Conservation (phyloP, 768 basidiomycete genomes). For the Collybiopsis confluens region DNA sequence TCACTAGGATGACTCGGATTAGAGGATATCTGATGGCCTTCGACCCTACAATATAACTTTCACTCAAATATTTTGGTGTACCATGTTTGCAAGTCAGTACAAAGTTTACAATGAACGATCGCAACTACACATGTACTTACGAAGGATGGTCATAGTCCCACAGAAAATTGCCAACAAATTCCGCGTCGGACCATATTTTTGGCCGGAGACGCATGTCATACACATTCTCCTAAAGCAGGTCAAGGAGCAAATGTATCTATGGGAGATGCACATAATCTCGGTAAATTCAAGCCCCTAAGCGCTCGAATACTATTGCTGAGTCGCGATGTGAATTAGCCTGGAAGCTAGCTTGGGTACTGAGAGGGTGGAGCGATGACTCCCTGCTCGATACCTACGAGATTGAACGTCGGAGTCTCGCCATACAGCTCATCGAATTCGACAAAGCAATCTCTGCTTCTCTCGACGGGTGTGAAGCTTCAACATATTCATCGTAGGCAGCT, state of each 20-base stretch:
- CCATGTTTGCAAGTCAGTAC: slow-evolving; percentile 14
- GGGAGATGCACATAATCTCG: slow-evolving; percentile 20
- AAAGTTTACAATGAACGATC: too few relatives aligned
- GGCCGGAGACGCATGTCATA: slow-evolving; percentile 20
- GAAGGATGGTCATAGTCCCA: slow-evolving; percentile 8
- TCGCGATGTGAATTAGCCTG: not conserved
- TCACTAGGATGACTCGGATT: too few relatives aligned
- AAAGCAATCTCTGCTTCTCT: slow-evolving; percentile 12
- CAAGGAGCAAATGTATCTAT: slow-evolving; percentile 23
- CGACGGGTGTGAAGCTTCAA: not conserved
- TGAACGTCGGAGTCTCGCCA: slow-evolving; percentile 19
- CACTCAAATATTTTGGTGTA: slow-evolving; percentile 15
- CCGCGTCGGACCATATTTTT: slow-evolving; percentile 16
- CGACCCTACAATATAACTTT: slow-evolving; percentile 15
- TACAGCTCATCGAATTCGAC: slow-evolving; percentile 21
- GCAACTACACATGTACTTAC: too few relatives aligned
- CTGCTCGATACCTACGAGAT: slow-evolving; percentile 23
- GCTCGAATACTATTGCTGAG: not conserved
- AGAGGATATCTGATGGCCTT: slow-evolving; percentile 11
- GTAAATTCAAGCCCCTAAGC: slow-evolving; percentile 10
- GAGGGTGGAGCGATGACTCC: slow-evolving; percentile 17
- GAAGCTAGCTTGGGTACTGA: slow-evolving; percentile 22
- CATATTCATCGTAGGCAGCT: slow-evolving; percentile 1
- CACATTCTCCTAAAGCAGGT: slow-evolving; percentile 23
- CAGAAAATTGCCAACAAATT: slow-evolving; percentile 18